Evolutionary conservation across 805 yeast species (phyloP).

Genomic region (Saccharomyces eubayanus): DNA sequence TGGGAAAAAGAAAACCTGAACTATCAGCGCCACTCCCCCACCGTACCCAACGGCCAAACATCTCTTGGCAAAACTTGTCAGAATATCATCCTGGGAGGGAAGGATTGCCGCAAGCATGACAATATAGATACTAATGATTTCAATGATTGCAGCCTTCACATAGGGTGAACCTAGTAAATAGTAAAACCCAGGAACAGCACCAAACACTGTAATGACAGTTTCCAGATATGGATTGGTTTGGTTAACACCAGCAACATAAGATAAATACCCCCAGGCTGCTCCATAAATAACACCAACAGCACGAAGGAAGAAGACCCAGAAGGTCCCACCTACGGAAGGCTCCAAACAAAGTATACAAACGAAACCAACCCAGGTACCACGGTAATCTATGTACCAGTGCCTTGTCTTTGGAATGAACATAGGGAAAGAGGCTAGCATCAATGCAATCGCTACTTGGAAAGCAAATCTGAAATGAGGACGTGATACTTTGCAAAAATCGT

Average conservation of each 20-base stretch:
- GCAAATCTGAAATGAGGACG: constrained; percentile 39
- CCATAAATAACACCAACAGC: constrained; percentile 41
- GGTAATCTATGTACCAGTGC: constrained; percentile 40
- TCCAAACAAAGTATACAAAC: constrained; percentile 43
- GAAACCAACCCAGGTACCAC: constrained; percentile 49
- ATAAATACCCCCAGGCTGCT: constrained; percentile 42
- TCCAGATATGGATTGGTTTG: constrained; percentile 37
- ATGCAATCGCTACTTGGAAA: constrained; percentile 37
- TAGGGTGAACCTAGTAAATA: constrained; percentile 39
- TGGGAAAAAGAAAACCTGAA: constrained; percentile 41
- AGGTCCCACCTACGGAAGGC: constrained; percentile 44
- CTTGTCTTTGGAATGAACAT: constrained; percentile 41
- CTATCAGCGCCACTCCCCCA: constrained; percentile 39
- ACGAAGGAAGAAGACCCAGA: constrained; percentile 40
- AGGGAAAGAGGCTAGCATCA: constrained; percentile 43
- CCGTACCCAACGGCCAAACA: constrained; percentile 45
- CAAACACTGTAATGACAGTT: constrained; percentile 36
- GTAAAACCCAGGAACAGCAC: constrained; percentile 41
- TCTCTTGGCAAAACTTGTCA: constrained; percentile 40
- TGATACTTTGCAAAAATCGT: constrained; percentile 15
- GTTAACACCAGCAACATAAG: constrained; percentile 38
- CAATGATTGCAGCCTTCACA: constrained; percentile 44
- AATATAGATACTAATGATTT: constrained; percentile 39
- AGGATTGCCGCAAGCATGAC: constrained; percentile 39
- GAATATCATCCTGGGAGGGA: constrained; percentile 36